Conservation (phyloP, 2,329 filamentous ascomycete genomes). For the Lasiodiplodia gonubiensis region DNA sequence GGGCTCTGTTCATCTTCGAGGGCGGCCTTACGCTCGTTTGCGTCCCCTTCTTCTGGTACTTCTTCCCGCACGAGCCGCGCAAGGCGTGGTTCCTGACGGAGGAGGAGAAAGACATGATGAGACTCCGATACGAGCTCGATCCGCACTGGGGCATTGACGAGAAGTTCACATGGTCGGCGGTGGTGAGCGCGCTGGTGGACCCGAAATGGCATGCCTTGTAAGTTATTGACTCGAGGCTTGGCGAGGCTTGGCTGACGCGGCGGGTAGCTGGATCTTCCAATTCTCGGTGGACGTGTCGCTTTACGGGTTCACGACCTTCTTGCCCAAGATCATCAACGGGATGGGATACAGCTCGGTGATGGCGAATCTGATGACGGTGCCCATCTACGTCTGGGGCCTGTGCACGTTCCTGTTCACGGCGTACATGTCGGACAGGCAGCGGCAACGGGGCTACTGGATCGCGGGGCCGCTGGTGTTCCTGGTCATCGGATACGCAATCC, state of each 20-base stretch:
- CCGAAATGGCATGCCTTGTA: conserved; percentile 27
- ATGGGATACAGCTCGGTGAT: conserved; percentile 63
- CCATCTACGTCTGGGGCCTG: conserved; percentile 26
- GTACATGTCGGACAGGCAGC: conserved; percentile 18
- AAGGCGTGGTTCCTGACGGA: conserved; percentile 64
- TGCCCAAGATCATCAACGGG: conserved; percentile 68
- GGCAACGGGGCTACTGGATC: conserved; percentile 14
- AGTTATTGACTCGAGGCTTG: background rate
- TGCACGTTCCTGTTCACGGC: conserved; percentile 21
- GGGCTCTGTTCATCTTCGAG: conserved; percentile 46
- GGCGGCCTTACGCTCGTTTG: conserved; percentile 12
- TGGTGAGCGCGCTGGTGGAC: conserved; percentile 35
- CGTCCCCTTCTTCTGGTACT: conserved; percentile 47
- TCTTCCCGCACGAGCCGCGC: conserved; percentile 65
- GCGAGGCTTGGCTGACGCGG: conserved; percentile 4
- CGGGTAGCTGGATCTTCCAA: conserved; percentile 20
- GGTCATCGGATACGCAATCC: conserved; percentile 27
- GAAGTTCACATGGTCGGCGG: conserved; percentile 38
- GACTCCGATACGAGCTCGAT: conserved; percentile 22
- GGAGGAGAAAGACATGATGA: conserved; percentile 41
- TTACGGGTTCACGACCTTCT: conserved; percentile 53
- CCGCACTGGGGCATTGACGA: conserved; percentile 27
- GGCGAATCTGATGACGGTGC: conserved; percentile 65
- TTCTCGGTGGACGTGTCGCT: conserved; percentile 43
- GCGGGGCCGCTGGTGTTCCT: conserved; percentile 23